Evolutionary conservation across 1,139 yeast genomes (phyloP), one percentile per base, ranked within the genome.

Genomic region (Yamadazyma epiphylla): DNA sequence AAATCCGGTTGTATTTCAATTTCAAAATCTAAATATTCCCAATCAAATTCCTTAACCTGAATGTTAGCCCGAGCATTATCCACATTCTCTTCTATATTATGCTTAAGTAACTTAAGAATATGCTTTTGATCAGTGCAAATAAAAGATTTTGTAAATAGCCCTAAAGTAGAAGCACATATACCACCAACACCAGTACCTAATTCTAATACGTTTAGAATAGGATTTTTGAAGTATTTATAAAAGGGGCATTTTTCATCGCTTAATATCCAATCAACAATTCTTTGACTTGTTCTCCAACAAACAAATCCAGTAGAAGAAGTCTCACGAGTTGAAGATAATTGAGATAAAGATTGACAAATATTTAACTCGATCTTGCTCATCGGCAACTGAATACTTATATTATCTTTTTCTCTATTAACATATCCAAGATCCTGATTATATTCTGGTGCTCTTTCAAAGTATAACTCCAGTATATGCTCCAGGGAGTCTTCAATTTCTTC

Each of bases 111-210:
- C 45, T 76, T 79, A 27, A 80, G 45, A 10, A 82, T 46, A 32
- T 70, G 79, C 22, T 53, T 55, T 44, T 81, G 89, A 48, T 82
- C 94, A 0, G 85, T 74, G 2, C 83, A 80, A 1, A 80, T 51
- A 41, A 64, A 80, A 15, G 49, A 47, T 0, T 42, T 30, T 7
- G 64, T 58, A 9, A 32, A 26, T 0, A 63, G 61, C 0, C 72
- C 75, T 10, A 81, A 36, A 0, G 66, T 49, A 4, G 70, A 51
- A 0, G 77, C 77, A 16, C 76, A 50, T 1, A 80, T 50, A 0
- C 82, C 88, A 1, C 80, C 68, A 0, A 71, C 71, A 0, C 94
- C 94, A 11, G 84, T 53, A 0, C 94, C 94, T 5, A 82, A 49
- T 43, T 82, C 91, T 3, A 81, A 53, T 0, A 80, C 66, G 1